Conservation (phyloP, 495 filamentous ascomycete genomes). For the Hyaloscypha finlandica region DNA sequence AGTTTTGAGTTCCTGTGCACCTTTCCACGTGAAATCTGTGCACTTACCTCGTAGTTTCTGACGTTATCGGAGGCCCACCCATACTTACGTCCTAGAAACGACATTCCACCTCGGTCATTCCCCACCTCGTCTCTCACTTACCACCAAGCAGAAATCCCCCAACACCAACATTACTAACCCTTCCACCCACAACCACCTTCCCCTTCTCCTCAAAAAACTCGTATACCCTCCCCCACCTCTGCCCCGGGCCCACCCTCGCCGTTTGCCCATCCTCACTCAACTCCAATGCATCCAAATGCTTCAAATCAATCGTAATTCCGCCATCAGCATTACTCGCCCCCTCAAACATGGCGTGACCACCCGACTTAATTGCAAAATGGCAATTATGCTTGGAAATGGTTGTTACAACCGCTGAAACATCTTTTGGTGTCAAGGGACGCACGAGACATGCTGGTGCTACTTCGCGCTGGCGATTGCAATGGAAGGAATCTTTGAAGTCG, state of each 20-base stretch:
- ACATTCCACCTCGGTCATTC: slow-evolving; percentile 39
- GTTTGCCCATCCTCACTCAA: slow-evolving; percentile 37
- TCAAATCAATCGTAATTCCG: slow-evolving; percentile 59
- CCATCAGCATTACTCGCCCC: slow-evolving; percentile 51
- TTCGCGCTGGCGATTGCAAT: neutral
- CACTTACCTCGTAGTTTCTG: slow-evolving; percentile 41
- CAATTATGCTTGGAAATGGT: slow-evolving; percentile 36
- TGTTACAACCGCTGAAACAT: slow-evolving; percentile 43
- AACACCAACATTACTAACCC: slow-evolving; percentile 53
- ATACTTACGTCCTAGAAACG: slow-evolving; percentile 42
- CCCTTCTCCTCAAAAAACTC: slow-evolving; percentile 44
- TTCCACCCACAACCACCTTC: slow-evolving; percentile 50
- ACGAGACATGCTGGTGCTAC: neutral
- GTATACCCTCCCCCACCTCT: slow-evolving; percentile 55
- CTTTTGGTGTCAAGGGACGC: slow-evolving; percentile 35
- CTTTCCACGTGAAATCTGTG: no score
- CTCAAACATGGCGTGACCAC: slow-evolving; percentile 52
- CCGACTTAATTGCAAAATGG: slow-evolving; percentile 52
- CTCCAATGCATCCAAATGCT: slow-evolving; percentile 45
- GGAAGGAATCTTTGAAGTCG: neutral
- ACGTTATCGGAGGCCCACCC: slow-evolving; percentile 51
- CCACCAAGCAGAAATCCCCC: slow-evolving; percentile 55
- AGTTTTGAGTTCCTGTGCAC: neutral
- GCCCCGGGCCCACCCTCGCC: slow-evolving; percentile 47
- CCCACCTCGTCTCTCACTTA: slow-evolving; percentile 32